phyloP scores from a whole-genome alignment of 306 rosid genomes.

The Cucurbita argyrosperma region DNA sequence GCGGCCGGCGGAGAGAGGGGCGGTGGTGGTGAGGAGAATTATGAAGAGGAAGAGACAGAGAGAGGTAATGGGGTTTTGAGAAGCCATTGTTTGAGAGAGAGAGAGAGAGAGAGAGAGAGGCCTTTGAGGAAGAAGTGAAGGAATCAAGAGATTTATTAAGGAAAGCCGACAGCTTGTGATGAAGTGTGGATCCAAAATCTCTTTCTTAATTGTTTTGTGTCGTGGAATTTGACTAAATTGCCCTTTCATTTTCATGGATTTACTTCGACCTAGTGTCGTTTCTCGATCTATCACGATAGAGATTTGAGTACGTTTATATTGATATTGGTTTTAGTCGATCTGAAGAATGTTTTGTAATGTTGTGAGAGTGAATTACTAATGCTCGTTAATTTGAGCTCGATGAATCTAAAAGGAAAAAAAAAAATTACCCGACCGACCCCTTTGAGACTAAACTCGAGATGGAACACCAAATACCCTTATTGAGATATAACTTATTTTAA shows the following conservation, averaged over 20 bases:
- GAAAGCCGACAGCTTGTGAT: not conserved
- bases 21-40: not conserved
- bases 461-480: too few relatives aligned
- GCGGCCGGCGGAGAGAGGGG: not conserved
- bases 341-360: too few relatives aligned
- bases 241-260: not conserved
- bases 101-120: too few relatives aligned
- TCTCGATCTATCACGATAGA: too few relatives aligned
- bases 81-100: not conserved
- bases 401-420: too few relatives aligned
- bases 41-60: not conserved
- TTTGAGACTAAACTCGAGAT: too few relatives aligned
- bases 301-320: too few relatives aligned
- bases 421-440: too few relatives aligned
- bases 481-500: too few relatives aligned
- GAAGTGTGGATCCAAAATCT: not conserved
- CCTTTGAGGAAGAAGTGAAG: not conserved
- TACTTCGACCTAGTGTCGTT: not conserved
- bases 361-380: too few relatives aligned
- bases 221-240: not conserved
- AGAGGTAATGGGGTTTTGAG: not conserved
- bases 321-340: not conserved
- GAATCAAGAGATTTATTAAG: not conserved
- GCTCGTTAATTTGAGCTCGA: too few relatives aligned
- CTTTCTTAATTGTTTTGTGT: not conserved